Conservation (phyloP, 2,329 filamentous ascomycete genomes). For the Neoascochyta sp. region DNA sequence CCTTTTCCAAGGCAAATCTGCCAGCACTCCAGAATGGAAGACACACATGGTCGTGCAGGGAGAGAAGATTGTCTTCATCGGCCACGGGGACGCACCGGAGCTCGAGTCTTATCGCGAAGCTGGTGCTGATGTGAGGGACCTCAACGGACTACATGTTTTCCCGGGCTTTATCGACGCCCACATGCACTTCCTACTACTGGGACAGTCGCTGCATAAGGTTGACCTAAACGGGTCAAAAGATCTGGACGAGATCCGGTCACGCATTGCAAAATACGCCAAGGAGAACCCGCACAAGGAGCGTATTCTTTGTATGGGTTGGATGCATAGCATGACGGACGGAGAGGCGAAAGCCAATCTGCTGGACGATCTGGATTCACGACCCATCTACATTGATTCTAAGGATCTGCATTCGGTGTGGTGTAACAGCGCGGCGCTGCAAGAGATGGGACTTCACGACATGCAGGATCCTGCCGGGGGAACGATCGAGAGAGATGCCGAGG, state of each 20-base stretch:
- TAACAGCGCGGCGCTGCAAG: conserved; percentile 50
- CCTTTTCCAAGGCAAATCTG: conserved; percentile 16
- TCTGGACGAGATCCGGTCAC: conserved; percentile 48
- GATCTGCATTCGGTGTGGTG: conserved; percentile 57
- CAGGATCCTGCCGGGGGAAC: conserved; percentile 51
- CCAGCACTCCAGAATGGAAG: conserved; percentile 7
- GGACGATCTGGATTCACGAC: conserved; percentile 51
- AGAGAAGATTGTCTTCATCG: conserved; percentile 44
- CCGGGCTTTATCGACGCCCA: conserved; percentile 58
- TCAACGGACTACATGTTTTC: conserved; percentile 43
- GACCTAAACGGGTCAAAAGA: conserved; percentile 47
- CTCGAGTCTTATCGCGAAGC: conserved; percentile 22
- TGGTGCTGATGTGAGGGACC: conserved; percentile 27
- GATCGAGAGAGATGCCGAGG: conserved; percentile 49
- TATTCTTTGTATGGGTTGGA: conserved; percentile 54
- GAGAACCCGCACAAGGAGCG: conserved; percentile 46
- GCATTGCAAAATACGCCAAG: conserved; percentile 46
- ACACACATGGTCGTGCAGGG: conserved; percentile 41
- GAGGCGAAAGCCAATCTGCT: conserved; percentile 50
- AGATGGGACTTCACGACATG: conserved; percentile 49
- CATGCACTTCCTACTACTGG: conserved; percentile 55
- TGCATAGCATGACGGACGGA: conserved; percentile 54
- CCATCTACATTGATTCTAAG: conserved; percentile 56
- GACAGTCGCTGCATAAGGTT: conserved; percentile 53
- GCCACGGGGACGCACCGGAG: conserved; percentile 19